Base-by-base conservation (phyloP, 495 filamentous ascomycete genomes). In the Podospora pseudocomata region DNA sequence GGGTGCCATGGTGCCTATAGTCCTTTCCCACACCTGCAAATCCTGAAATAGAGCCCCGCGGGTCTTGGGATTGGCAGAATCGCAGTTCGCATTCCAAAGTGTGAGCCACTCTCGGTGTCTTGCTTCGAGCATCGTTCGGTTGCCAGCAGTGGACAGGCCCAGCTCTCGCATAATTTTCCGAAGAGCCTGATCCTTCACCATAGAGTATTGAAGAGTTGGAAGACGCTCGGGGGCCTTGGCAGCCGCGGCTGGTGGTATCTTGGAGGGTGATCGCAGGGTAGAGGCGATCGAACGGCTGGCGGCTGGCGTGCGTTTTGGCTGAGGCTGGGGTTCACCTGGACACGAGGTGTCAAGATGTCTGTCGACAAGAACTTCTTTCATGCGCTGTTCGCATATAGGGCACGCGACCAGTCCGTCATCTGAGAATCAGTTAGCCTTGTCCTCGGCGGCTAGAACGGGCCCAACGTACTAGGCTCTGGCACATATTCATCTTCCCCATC, bases 1-100 rank as follows among this genome's bases (percentile, higher is more conserved):
- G 4, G 80, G 78, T 11, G 84, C 84, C 34, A 75, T 74, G n/a
- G 74, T 78, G 18, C 87, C 84, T 68, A 94, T 87, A 0, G 90
- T 94, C 34, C 85, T 81, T 73, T 99, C 95, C 94, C 95, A 97
- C 2, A 85, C 72, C 27, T 93, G 89, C 19, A 99, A 74, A 65
- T 97, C 94, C 5, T 84, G 84, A 32, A 95, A 74, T 6, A 99
- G 73, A 60, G 94, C 89, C 3, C 80, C 76, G 70, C 91, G 92
- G 5, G 83, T 79, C 72, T 90, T 90, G 1, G 92, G 92, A 4
- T 77, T 80, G 65, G 83, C 86, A 2, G 92, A 90, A 76, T 99
- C 95, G 77, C 92, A 94, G 71, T 98, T 98, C 16, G 96, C 92
- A 76, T 99, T 99, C 89, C 92, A 97, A 28, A 98, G 75, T 57